Conservation (phyloP, 2,329 filamentous ascomycete genomes). For the Apiospora hydei region DNA sequence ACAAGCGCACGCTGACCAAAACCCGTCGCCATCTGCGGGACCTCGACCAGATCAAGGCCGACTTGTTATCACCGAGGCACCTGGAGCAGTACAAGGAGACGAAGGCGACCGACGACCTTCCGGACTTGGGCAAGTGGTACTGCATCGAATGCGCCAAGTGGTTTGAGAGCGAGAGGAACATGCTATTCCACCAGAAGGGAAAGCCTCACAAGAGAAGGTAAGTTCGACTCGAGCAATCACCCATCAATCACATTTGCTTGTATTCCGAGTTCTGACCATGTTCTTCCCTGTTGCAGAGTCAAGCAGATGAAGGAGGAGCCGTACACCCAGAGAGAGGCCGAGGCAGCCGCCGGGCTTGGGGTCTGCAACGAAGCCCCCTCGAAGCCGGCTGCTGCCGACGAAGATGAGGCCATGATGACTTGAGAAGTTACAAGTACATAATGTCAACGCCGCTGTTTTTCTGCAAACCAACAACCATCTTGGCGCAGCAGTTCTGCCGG, state of each 20-base stretch:
- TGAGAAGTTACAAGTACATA: slow-evolving; percentile 29
- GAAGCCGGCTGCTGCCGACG: slow-evolving; percentile 37
- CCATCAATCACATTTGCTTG: slow-evolving; percentile 24
- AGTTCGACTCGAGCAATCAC: slow-evolving; percentile 28
- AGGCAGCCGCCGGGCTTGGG: slow-evolving; percentile 77
- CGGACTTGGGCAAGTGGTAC: slow-evolving; percentile 84
- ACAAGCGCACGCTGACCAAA: slow-evolving; percentile 74
- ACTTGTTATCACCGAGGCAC: slow-evolving; percentile 80
- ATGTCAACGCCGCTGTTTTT: background rate
- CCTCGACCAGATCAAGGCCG: slow-evolving; percentile 89
- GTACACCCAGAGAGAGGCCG: slow-evolving; percentile 85
- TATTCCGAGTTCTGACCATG: slow-evolving; percentile 31
- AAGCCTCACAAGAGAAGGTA: slow-evolving; percentile 95
- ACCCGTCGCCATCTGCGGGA: slow-evolving; percentile 80
- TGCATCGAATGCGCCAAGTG: slow-evolving; percentile 95
- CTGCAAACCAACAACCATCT: background rate
- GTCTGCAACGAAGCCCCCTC: slow-evolving; percentile 67
- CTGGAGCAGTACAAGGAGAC: slow-evolving; percentile 79
- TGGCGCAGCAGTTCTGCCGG: background rate
- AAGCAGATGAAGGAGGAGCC: slow-evolving; percentile 84
- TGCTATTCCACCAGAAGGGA: slow-evolving; percentile 78
- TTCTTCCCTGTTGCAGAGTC: slow-evolving; percentile 61
- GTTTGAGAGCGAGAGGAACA: slow-evolving; percentile 85
- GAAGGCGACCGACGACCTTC: slow-evolving; percentile 85
- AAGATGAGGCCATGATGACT: slow-evolving; percentile 50